These are phyloP conservation scores for Agaricus blazei DNA, from an alignment of 768 basidiomycete genomes.

Conservation along the genomic window DNA sequence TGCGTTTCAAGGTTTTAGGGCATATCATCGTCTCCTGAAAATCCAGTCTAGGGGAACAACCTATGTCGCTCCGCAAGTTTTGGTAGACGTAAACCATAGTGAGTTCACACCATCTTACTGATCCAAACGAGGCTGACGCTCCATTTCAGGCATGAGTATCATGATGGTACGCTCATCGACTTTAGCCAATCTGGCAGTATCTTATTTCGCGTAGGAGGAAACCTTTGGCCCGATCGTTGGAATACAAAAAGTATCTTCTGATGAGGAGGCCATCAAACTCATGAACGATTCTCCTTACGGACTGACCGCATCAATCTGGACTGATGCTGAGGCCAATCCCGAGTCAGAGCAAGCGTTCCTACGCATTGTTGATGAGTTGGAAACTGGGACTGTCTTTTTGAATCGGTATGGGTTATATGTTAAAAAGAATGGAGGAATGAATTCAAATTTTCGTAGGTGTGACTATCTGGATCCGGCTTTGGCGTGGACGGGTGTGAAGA, in stretches of 20 bases:
- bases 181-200: background rate
- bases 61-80: conserved; percentile 87
- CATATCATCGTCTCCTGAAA: background rate
- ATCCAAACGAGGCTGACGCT: background rate
- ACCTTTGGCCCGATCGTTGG: conserved; percentile 93
- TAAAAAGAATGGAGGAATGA: background rate
- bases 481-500: conserved; percentile 92
- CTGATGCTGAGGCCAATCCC: conserved; percentile 53
- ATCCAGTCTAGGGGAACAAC: conserved; percentile 57
- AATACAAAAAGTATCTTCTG: conserved; percentile 84
- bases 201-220: conserved; percentile 50
- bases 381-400: conserved; percentile 90
- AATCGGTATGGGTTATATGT: conserved; percentile 51
- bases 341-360: conserved; percentile 70
- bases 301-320: conserved; percentile 94
- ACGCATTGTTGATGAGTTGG: conserved; percentile 60
- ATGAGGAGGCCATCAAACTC: conserved; percentile 81
- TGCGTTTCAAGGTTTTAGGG: conserved; percentile 27
- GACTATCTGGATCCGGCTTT: conserved; percentile 92
- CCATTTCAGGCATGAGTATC: conserved; percentile 71
- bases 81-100: conserved; percentile 88
- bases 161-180: conserved; percentile 60
- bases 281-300: conserved; percentile 99
- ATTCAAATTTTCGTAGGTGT: conserved; percentile 39
- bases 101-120: conserved; percentile 24